phyloP scores from a whole-genome alignment of 2,329 filamentous ascomycete genomes.

The Ceratocystis cubensis region DNA sequence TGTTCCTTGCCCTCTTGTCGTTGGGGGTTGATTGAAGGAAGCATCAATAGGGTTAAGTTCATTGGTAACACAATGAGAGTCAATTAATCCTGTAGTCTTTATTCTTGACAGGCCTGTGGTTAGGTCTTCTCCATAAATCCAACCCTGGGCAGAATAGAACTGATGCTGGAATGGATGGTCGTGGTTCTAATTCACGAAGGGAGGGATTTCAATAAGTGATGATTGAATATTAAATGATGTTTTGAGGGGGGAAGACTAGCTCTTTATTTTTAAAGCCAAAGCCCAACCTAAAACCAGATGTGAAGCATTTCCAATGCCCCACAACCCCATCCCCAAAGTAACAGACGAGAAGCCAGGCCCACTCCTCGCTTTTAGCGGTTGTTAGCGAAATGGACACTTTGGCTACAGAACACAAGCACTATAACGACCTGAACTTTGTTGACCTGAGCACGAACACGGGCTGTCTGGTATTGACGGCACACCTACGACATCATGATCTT shows the following conservation, averaged over 20 bases:
- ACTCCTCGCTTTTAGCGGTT: no score
- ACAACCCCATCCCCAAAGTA: no score
- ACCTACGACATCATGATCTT: not conserved
- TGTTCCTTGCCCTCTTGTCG: not conserved
- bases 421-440: conserved; percentile 1
- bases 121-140: no score
- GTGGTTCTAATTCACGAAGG: not conserved
- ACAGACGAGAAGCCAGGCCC: no score
- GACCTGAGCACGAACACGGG: not conserved
- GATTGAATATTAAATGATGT: not conserved
- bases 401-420: conserved; percentile 6
- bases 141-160: not conserved
- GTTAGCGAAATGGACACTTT: not conserved
- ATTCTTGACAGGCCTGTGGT: not conserved
- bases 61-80: not conserved
- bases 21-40: not conserved
- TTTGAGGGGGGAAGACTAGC: not conserved
- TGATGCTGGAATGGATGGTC: not conserved
- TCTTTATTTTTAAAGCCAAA: not conserved
- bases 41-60: not conserved
- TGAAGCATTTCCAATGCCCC: no score
- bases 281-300: no score
- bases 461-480: not conserved
- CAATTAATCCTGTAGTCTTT: not conserved
- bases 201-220: not conserved